Conservation (phyloP, 805 yeast genomes). For the Pichia rugopelliculosa region DNA sequence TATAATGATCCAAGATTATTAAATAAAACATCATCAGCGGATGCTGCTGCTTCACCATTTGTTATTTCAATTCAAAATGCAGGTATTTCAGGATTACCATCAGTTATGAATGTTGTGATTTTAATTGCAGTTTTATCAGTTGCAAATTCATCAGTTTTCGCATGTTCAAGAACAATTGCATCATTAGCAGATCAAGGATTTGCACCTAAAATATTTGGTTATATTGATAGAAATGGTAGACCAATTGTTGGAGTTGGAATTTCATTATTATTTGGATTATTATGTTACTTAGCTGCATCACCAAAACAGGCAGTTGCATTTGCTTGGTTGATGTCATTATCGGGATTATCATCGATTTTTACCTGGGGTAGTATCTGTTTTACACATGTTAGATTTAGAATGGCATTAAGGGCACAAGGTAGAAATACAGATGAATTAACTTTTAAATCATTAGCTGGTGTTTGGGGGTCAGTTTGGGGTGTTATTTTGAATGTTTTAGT, state of each 20-base stretch:
- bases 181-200: slow-evolving; percentile 65
- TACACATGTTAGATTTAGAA: slow-evolving; percentile 64
- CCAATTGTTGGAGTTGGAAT: slow-evolving; percentile 61
- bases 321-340: slow-evolving; percentile 69
- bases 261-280: slow-evolving; percentile 47
- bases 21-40: slow-evolving; percentile 36
- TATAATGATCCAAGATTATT: slow-evolving; percentile 39
- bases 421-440: slow-evolving; percentile 62
- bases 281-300: slow-evolving; percentile 60
- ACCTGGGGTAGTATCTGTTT: slow-evolving; percentile 73
- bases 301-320: slow-evolving; percentile 50
- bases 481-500: slow-evolving; percentile 48
- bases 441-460: slow-evolving; percentile 61
- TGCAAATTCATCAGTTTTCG: slow-evolving; percentile 68
- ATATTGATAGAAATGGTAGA: slow-evolving; percentile 71
- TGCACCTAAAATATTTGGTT: slow-evolving; percentile 55
- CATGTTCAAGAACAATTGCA: slow-evolving; percentile 63
- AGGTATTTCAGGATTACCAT: slow-evolving; percentile 59
- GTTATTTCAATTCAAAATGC: slow-evolving; percentile 62
- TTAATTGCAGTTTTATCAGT: slow-evolving; percentile 67
- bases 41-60: slow-evolving; percentile 65
- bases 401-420: slow-evolving; percentile 58
- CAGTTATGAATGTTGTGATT: slow-evolving; percentile 68
- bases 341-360: slow-evolving; percentile 70
- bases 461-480: slow-evolving; percentile 62